These are phyloP conservation scores for Wickerhamomyces rabaulensis DNA, from an alignment of 805 yeast species.

Conservation along the genomic window DNA sequence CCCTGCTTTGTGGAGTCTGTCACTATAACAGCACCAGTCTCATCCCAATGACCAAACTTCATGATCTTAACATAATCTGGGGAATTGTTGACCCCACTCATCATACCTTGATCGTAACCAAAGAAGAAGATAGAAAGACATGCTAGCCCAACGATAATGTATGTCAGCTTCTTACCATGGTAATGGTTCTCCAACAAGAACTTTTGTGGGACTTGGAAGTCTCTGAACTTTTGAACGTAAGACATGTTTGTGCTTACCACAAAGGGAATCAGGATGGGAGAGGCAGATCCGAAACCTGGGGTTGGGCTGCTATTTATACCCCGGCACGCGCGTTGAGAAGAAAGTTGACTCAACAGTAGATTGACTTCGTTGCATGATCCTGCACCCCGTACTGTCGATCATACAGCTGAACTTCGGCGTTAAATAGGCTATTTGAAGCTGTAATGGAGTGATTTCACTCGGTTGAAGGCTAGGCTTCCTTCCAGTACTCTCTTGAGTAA, in stretches of 20 bases:
- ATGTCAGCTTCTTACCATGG: slow-evolving; percentile 2
- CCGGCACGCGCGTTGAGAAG: too few relatives aligned
- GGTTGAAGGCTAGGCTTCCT: too few relatives aligned
- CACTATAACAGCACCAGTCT: slow-evolving; percentile 1
- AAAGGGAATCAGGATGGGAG: too few relatives aligned
- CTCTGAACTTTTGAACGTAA: not conserved
- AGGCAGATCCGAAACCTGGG: not conserved
- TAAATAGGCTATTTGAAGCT: too few relatives aligned
- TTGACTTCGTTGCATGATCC: too few relatives aligned
- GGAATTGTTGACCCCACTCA: slow-evolving; percentile 3
- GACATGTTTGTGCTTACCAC: not conserved
- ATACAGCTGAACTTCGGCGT: too few relatives aligned
- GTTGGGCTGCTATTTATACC: not conserved
- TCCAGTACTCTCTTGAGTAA: too few relatives aligned
- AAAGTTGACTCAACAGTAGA: too few relatives aligned
- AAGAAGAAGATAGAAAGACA: slow-evolving; percentile 2
- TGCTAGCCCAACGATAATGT: not conserved
- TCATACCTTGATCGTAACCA: slow-evolving; percentile 5
- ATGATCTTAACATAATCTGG: slow-evolving; percentile 4
- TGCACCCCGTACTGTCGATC: too few relatives aligned
- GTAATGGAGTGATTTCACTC: too few relatives aligned
- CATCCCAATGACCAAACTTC: slow-evolving; percentile 4
- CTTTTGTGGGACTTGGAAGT: not conserved
- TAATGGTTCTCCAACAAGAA: slow-evolving; percentile 1
- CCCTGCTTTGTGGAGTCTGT: slow-evolving; percentile 3